Evolutionary conservation across 2,329 filamentous ascomycete genomes (phyloP).

Genomic region (Ascochyta clinopodiicola): DNA sequence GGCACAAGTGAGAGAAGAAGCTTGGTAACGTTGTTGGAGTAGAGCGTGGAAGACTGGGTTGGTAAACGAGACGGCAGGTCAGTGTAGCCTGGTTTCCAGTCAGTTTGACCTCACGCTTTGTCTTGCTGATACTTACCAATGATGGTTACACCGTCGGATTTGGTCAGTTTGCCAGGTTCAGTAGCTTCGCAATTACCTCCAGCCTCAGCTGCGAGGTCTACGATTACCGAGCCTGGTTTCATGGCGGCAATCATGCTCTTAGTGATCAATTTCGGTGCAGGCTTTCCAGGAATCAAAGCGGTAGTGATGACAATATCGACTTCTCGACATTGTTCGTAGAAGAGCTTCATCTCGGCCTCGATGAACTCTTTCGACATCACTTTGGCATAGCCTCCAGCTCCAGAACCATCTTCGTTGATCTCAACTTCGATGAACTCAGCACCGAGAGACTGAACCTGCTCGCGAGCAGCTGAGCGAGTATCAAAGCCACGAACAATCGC

Average conservation of each 20-base stretch:
- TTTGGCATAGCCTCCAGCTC: conserved; percentile 86
- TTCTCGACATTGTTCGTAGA: conserved; percentile 83
- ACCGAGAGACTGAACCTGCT: conserved; percentile 88
- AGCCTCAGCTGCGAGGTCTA: conserved; percentile 86
- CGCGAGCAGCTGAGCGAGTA: conserved; percentile 83
- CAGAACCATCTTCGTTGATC: conserved; percentile 81
- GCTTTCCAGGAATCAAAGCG: conserved; percentile 84
- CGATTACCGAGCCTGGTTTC: conserved; percentile 88
- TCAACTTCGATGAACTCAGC: conserved; percentile 91
- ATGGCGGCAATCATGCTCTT: conserved; percentile 81
- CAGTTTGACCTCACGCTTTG: not conserved
- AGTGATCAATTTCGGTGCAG: conserved; percentile 83
- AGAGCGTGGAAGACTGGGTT: conserved; percentile 87
- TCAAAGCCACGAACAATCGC: conserved; percentile 91
- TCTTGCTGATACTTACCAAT: conserved; percentile 65
- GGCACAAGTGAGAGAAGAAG: conserved; percentile 82
- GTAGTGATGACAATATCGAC: conserved; percentile 94
- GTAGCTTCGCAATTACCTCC: conserved; percentile 89
- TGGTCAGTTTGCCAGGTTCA: conserved; percentile 71
- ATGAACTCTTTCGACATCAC: conserved; percentile 96
- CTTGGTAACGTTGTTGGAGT: conserved; percentile 94
- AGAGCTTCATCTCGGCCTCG: conserved; percentile 90
- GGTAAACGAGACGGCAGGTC: conserved; percentile 86
- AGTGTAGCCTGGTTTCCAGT: conserved; percentile 66
- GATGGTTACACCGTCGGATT: conserved; percentile 79